Conservation (phyloP, 2,329 filamentous ascomycete genomes). For the Talaromyces rugulosus region DNA sequence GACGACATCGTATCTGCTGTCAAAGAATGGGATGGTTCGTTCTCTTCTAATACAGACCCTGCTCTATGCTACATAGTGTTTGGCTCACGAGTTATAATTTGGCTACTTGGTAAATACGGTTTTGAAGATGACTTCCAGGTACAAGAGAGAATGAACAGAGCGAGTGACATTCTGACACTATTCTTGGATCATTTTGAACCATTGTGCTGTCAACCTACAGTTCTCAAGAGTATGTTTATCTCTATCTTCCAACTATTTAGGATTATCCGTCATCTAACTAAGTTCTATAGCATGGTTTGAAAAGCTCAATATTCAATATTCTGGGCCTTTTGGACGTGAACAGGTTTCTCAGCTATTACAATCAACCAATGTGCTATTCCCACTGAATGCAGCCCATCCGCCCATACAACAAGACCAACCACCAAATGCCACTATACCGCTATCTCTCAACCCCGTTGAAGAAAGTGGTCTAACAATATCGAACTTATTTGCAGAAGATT, state of each 20-base stretch:
- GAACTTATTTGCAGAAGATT: background rate
- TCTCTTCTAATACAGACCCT: slow-evolving; percentile 28
- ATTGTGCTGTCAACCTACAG: background rate
- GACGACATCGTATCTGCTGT: slow-evolving; percentile 27
- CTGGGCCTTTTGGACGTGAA: background rate
- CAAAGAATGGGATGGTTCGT: slow-evolving; percentile 29
- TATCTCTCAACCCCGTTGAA: background rate
- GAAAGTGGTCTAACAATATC: background rate
- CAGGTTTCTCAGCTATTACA: background rate
- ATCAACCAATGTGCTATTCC: background rate
- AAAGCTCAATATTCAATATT: background rate
- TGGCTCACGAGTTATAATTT: slow-evolving; percentile 24
- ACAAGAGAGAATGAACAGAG: background rate
- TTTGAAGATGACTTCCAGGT: background rate
- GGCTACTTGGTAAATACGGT: slow-evolving; percentile 16
- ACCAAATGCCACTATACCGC: background rate
- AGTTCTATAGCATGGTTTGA: background rate
- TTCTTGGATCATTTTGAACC: background rate
- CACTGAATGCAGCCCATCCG: background rate
- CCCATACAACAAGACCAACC: background rate
- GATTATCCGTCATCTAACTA: background rate
- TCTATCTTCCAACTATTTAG: too few relatives aligned
- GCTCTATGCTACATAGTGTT: slow-evolving; percentile 30
- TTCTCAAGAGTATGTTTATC: background rate
- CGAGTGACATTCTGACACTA: background rate